Conservation (phyloP, 2,329 filamentous ascomycete genomes). For the Coniochaeta sp. region DNA sequence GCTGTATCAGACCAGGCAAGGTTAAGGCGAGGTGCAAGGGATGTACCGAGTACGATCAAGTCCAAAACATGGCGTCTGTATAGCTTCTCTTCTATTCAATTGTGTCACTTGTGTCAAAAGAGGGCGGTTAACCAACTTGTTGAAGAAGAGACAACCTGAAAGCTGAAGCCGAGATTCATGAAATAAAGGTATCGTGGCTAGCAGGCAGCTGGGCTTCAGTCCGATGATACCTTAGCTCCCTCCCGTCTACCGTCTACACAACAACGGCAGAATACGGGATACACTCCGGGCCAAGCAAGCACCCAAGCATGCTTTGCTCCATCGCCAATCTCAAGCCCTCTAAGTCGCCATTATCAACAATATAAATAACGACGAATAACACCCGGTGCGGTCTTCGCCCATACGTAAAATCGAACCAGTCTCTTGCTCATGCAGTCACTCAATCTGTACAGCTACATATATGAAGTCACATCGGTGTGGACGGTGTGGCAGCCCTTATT, state of each 20-base stretch:
- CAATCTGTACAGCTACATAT: background rate
- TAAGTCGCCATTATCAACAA: background rate
- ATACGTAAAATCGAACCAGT: background rate
- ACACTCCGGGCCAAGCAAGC: background rate
- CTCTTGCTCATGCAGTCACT: background rate
- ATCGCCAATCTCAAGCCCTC: background rate
- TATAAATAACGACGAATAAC: background rate
- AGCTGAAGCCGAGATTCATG: too few relatives aligned
- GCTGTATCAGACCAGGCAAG: too few relatives aligned
- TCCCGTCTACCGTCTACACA: too few relatives aligned
- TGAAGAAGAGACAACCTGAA: too few relatives aligned
- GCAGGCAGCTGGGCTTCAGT: background rate
- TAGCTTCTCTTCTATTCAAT: too few relatives aligned
- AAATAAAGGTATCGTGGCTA: background rate
- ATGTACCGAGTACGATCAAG: too few relatives aligned
- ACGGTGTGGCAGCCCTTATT: background rate
- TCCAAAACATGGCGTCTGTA: too few relatives aligned
- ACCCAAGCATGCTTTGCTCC: background rate
- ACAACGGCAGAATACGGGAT: background rate
- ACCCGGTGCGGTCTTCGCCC: background rate
- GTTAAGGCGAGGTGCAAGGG: too few relatives aligned
- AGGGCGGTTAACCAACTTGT: too few relatives aligned
- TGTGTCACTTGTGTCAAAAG: too few relatives aligned
- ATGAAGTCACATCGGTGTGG: background rate
- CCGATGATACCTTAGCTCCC: too few relatives aligned